Evolutionary conservation across 1,139 yeast species (phyloP), one percentile per base, ranked within the genome.

Genomic region (Wickerhamomyces sp.): DNA sequence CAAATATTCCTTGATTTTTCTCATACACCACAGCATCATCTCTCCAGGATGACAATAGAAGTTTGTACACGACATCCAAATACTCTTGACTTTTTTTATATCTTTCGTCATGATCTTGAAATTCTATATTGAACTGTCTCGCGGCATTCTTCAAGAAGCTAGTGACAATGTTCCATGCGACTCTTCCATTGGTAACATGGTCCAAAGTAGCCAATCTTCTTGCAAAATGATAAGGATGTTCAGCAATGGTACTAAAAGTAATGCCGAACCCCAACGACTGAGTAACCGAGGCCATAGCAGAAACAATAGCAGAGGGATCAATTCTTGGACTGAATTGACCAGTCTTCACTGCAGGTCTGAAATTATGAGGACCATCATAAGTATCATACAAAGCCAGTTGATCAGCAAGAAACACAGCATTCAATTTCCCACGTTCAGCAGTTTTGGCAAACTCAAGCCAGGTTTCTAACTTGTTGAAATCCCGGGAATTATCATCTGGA

Each of bases 91-190:
- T 71, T 42, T 65, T 62, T 13, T 51, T 61, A 48, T 69, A 70
- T 37, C 73, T 58, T 42, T 63, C 68, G 36, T 65, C 69, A 49
- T 68, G 71, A 2, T 62, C 65, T 10, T 71, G 72, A 33, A 69
- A 55, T 40, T 64, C 63, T 1, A 67, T 69, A 49, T 67, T 64
- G 30, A 69, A 51, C 44, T 69, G 68, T 50, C 67, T 59, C 3
- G 70, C 64, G 10, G 72, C 69, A 48, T 69, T 65, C 42, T 68
- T 69, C 50, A 69, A 61, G 48, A 69, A 69, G 3, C 71, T 65
- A 4, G 71, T 61, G 15, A 69, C 73, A 32, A 69, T 61, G 49
- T 69, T 70, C 75, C 75, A 71, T 9, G 73, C 75, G 36, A 70
- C 56, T 53, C 75, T 55, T 4, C 74, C 74, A n/a, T 63, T 61